Base-by-base conservation (phyloP, 768 basidiomycete genomes). In the Rhodosporidiobolus sp. region DNA sequence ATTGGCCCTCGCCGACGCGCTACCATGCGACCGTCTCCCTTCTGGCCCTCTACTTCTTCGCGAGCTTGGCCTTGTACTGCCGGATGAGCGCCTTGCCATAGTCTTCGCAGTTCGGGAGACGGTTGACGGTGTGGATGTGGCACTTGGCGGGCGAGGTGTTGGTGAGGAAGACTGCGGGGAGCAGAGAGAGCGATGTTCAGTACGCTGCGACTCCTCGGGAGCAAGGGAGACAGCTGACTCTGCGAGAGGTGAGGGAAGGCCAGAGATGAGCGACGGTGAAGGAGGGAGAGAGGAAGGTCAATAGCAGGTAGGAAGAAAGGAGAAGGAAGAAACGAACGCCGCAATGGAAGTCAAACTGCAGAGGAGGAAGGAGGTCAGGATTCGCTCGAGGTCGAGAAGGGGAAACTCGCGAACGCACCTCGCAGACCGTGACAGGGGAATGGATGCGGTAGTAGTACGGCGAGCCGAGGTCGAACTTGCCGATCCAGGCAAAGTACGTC, bases 401-500 rank as follows among this genome's bases (percentile, higher is more conserved):
- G 11, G 20, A 22, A 53, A 53, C n/a, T 16, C 11, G 24, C 16
- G 11, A 24, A 53, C 73, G 61, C 65, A 74, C 73, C 73, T 80
- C 79, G 74, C 74, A 69, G 43, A 80, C 78, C 24, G 77, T 75
- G 24, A 73, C 76, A 5, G 79, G 79, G 45, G 77, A 78, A 59
- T 79, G 78, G 32, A 80, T 77, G 26, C 79, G 63, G 61, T 74
- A 80, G 66, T 80, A 80, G 73, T 78, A 80, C 10, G 79, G 76
- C 69, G 78, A 77, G n/a, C 76, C 77, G 54, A 76, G 57, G 43
- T 77, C 76, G 45, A 73, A 78, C 50, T 73, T 69, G n/a, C 79
- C 79, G 49, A 79, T 77, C 79, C 79, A 79, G 19, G 72, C 70
- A 52, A 79, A 79, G 58, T 76, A 77, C 26, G 79, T 78, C 69